A percentile compares a stretch with the other conserved stretches of the same genome.
Conservation (phyloP, 176 grass and related monocot genomes). For the Calamus simplicifolius region DNA sequence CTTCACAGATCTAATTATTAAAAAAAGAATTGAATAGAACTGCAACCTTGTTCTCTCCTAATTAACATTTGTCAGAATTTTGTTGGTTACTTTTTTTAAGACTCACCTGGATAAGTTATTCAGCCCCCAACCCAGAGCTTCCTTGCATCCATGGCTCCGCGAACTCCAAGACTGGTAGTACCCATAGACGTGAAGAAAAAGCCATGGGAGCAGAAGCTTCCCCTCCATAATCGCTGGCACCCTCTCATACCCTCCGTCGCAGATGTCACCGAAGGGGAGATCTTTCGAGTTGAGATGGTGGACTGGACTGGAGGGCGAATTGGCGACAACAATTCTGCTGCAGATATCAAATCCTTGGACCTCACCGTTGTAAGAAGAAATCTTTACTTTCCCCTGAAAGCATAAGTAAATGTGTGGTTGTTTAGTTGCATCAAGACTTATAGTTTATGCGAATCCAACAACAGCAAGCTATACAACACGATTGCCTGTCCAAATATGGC, state of each 20-base stretch:
- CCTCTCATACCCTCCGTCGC: constrained; percentile 70
- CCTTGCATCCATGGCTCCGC: constrained; percentile 47
- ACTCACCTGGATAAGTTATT: no score
- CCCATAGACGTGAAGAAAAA: constrained; percentile 76
- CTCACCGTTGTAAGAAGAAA: constrained; percentile 45
- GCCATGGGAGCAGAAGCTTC: constrained; percentile 75
- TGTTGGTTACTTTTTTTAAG: no score
- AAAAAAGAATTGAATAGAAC: no score
- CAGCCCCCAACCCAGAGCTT: no score
- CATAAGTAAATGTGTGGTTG: background rate
- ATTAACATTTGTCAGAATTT: no score
- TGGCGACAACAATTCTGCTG: constrained; percentile 58
- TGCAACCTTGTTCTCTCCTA: no score
- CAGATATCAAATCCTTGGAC: constrained; percentile 68
- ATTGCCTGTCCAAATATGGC: no score
- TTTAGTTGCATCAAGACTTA: background rate
- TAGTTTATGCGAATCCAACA: background rate
- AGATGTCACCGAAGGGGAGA: constrained; percentile 68
- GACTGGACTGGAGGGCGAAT: constrained; percentile 66
- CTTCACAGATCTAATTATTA: no score
- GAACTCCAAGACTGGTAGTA: constrained; percentile 59
- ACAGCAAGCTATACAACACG: no score
- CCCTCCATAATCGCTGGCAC: constrained; percentile 86
- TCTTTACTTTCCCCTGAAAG: background rate
- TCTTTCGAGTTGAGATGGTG: constrained; percentile 81